Base-by-base conservation (phyloP, 345 rosid species). In the Arabidopsis suecica region DNA sequence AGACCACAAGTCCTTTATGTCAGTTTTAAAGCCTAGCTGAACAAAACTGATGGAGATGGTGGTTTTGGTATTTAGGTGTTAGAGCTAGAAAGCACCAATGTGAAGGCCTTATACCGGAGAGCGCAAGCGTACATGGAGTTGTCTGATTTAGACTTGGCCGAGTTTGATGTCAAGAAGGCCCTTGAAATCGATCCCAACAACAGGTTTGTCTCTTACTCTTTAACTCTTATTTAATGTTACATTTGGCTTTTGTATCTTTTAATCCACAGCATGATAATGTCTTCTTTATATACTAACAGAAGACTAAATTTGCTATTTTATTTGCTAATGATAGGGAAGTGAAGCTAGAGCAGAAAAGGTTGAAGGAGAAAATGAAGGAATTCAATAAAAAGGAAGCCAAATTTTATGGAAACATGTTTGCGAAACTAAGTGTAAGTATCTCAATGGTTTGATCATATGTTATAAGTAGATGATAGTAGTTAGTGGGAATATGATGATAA, bases 331-430 rank as follows among this genome's bases (percentile, higher is more conserved):
- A 69, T 67, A 92, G 99, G 91, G 99, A 96, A 47, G 89, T 96
- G 34, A 96, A 91, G 83, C 59, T 83, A 56, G 99, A 89, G 76
- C 87, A 96, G 80, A 89, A 79, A 58, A 61, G 68, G 38, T 59
- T 96, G 87, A 93, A 88, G 84, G 96, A 86, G 77, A 96, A 87
- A 77, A 73, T 88, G 77, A 93, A 83, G 74, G 99, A 96, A 37
- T 93, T 57, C 60, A 93, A 93, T 51, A 89, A 85, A 82, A 96
- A 91, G 76, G 95, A 96, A 23, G 97, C 99, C 3, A 83, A 91
- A 55, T 86, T 91, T 60, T 91, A 91, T 7, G 88, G 95, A 59
- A 88, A 89, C 81, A 91, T 91, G 88, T 89, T 91, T 65, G 93
- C 91, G 28, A 91, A 85, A 82, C 84, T 88, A 82, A 86, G 69